These are phyloP conservation scores for Sugiyamaella xylanicola DNA, from an alignment of 1,139 yeast genomes.

Conservation along the genomic window DNA sequence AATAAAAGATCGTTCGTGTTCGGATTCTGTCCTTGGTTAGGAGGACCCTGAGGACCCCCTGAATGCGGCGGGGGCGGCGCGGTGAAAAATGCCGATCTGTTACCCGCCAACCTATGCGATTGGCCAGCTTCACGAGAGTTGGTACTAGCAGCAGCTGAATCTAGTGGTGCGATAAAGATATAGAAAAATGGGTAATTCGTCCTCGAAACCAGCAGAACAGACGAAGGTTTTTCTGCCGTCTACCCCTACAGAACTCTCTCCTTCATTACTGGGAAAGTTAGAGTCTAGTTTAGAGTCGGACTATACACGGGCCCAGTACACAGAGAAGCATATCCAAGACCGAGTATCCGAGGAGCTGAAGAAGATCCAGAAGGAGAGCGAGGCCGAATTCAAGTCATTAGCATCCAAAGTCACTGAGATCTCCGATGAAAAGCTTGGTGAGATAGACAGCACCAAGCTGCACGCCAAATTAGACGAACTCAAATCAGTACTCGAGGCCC, in stretches of 20 bases:
- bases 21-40: too few relatives aligned
- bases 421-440: conserved; percentile 43
- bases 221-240: conserved; percentile 50
- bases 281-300: conserved; percentile 74
- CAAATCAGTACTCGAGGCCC: conserved; percentile 44
- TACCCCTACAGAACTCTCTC: conserved; percentile 75
- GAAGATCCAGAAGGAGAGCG: conserved; percentile 61
- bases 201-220: conserved; percentile 28
- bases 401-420: conserved; percentile 31
- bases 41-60: conserved; percentile 5
- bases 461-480: conserved; percentile 49
- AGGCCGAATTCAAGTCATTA: conserved; percentile 55
- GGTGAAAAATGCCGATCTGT: conserved; percentile 3
- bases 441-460: conserved; percentile 37
- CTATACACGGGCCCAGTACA: conserved; percentile 76
- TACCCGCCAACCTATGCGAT: conserved; percentile 6
- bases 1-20: too few relatives aligned
- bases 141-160: neutral
- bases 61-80: conserved; percentile 15
- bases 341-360: conserved; percentile 68
- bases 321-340: conserved; percentile 77
- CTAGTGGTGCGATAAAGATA: neutral
- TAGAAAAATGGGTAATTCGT: conserved; percentile 27
- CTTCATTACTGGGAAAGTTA: conserved; percentile 66
- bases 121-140: conserved; percentile 11